Evolutionary conservation across 257 asterid species (phyloP).

Genomic region (Buddleja alternifolia): DNA sequence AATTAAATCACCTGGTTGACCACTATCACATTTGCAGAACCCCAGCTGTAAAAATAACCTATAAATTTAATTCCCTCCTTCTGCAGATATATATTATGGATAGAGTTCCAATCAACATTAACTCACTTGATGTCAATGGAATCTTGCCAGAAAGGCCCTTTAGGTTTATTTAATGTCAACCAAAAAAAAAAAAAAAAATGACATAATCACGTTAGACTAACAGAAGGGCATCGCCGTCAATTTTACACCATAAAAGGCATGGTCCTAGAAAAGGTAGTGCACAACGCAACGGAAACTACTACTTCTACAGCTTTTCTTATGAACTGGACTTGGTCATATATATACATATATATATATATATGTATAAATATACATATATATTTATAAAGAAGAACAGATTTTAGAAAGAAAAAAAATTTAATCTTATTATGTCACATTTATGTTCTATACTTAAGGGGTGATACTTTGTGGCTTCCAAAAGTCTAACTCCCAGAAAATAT

Average conservation of each 20-base stretch:
- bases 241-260: constrained; percentile 35
- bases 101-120: constrained; percentile 26
- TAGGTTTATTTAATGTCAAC: no score
- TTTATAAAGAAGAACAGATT: no score
- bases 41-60: constrained; percentile 20
- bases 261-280: constrained; percentile 22
- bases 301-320: constrained; percentile 3
- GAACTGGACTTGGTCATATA: no score
- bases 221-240: constrained; percentile 26
- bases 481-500: no score
- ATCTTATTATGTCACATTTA: no score
- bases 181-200: no score
- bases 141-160: constrained; percentile 29
- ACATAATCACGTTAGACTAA: constrained; percentile 14
- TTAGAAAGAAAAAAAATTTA: no score
- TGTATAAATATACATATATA: no score
- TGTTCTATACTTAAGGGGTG: no score
- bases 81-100: no score
- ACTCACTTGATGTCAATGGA: constrained; percentile 39
- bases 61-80: neutral
- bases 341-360: no score
- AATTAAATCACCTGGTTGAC: constrained; percentile 33
- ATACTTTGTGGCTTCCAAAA: no score
- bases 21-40: constrained; percentile 22
- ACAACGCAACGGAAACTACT: constrained; percentile 31